Evolutionary conservation across 2,329 filamentous ascomycete genomes (phyloP).

Genomic region (Mycosphaerella sp.): DNA sequence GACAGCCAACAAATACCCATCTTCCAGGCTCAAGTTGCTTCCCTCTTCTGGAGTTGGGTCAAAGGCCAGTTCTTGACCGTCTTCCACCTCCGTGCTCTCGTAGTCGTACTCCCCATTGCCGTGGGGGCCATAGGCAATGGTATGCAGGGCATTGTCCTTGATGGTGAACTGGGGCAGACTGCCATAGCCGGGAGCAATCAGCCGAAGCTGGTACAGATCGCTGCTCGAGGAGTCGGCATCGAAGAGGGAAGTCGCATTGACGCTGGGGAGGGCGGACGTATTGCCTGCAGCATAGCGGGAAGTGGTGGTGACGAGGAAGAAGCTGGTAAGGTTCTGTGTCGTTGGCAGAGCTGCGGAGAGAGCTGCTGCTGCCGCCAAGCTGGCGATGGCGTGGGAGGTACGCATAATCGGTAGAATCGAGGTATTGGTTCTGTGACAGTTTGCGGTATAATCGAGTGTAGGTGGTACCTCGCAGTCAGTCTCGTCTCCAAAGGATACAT

Average conservation of each 20-base stretch:
- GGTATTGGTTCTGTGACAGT: no score
- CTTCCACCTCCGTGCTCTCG: constrained; percentile 30
- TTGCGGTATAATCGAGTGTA: no score
- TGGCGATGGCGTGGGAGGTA: constrained; percentile 7
- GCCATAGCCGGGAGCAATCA: constrained; percentile 35
- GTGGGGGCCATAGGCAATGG: constrained; percentile 24
- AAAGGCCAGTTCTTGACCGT: constrained; percentile 32
- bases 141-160: constrained; percentile 31
- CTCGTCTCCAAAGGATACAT: no score
- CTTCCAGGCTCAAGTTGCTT: constrained; percentile 33
- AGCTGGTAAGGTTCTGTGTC: constrained; percentile 22
- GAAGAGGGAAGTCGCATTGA: constrained; percentile 37
- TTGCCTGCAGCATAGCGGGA: constrained; percentile 25
- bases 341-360: neutral
- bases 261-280: constrained; percentile 32
- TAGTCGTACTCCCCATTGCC: constrained; percentile 25
- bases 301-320: constrained; percentile 39
- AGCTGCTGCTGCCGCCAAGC: neutral
- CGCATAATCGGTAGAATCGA: no score
- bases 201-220: constrained; percentile 34
- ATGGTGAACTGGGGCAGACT: constrained; percentile 38
- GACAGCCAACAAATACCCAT: constrained; percentile 36
- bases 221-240: constrained; percentile 32
- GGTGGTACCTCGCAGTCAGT: no score
- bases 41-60: constrained; percentile 26